Conservation (phyloP, 805 yeast genomes). For the Debaryomyces prosopidis region DNA sequence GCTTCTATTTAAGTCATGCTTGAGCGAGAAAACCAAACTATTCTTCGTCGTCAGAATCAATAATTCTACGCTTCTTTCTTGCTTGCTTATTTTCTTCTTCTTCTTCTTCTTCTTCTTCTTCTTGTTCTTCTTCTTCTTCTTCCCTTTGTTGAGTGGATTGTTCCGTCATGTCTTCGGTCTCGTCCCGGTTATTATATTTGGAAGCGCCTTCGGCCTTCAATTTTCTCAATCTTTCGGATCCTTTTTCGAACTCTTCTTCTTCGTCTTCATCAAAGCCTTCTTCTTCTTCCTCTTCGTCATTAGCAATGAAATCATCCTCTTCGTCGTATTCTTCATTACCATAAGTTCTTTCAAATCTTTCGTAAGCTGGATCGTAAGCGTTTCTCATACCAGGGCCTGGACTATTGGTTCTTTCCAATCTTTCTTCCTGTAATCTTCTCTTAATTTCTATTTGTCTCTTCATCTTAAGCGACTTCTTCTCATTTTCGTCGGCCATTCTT, state of each 20-base stretch:
- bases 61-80: slow-evolving; percentile 49
- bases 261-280: slow-evolving; percentile 47
- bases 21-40: neutral
- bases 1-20: neutral
- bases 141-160: slow-evolving; percentile 14
- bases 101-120: slow-evolving; percentile 17
- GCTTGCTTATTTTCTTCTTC: slow-evolving; percentile 32
- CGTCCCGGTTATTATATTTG: slow-evolving; percentile 31
- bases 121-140: slow-evolving; percentile 16
- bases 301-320: slow-evolving; percentile 46
- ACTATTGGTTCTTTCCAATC: slow-evolving; percentile 48
- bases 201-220: slow-evolving; percentile 58
- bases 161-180: slow-evolving; percentile 14
- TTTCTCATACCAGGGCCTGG: slow-evolving; percentile 17
- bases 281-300: slow-evolving; percentile 37
- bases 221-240: slow-evolving; percentile 58
- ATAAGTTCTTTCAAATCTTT: slow-evolving; percentile 37
- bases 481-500: slow-evolving; percentile 65
- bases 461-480: slow-evolving; percentile 54
- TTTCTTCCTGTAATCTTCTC: slow-evolving; percentile 59
- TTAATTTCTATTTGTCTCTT: slow-evolving; percentile 67
- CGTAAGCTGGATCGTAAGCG: slow-evolving; percentile 36
- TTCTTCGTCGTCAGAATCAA: slow-evolving; percentile 54
- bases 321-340: slow-evolving; percentile 38
- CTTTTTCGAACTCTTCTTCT: slow-evolving; percentile 50